phyloP scores from a whole-genome alignment of 805 yeast genomes.

The Starmerella etchellsii region DNA sequence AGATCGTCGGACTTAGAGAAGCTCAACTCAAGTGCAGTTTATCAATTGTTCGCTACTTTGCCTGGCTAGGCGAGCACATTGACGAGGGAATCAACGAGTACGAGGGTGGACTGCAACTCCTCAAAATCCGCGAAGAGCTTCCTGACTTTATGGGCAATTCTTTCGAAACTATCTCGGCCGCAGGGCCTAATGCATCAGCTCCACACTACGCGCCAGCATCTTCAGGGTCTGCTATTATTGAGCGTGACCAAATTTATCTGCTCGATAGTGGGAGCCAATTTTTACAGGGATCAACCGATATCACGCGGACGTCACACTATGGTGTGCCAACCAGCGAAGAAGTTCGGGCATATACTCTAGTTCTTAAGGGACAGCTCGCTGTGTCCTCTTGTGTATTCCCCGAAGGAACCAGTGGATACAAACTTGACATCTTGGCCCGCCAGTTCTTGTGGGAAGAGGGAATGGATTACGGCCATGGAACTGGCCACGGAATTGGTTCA shows the following conservation, averaged over 20 bases:
- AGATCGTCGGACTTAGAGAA: constrained; percentile 51
- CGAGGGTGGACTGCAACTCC: constrained; percentile 43
- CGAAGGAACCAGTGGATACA: constrained; percentile 57
- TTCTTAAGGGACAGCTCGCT: constrained; percentile 81
- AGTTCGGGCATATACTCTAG: constrained; percentile 61
- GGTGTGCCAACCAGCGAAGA: constrained; percentile 45
- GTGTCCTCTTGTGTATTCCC: constrained; percentile 75
- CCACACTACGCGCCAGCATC: constrained; percentile 59
- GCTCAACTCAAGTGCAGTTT: constrained; percentile 82
- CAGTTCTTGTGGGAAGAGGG: constrained; percentile 75
- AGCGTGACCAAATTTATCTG: constrained; percentile 56
- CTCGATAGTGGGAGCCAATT: constrained; percentile 90
- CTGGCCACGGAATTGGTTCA: constrained; percentile 94
- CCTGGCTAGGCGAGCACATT: constrained; percentile 69
- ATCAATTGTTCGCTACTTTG: constrained; percentile 57
- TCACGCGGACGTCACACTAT: constrained; percentile 78
- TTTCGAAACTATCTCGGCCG: constrained; percentile 60
- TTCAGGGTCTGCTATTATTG: constrained; percentile 45
- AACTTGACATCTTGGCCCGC: constrained; percentile 72
- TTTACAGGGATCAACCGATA: constrained; percentile 90
- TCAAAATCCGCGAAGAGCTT: constrained; percentile 31
- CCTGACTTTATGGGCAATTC: constrained; percentile 43
- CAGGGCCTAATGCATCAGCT: constrained; percentile 66
- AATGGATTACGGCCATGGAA: constrained; percentile 82
- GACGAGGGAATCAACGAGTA: constrained; percentile 38